Conservation (phyloP, 2,329 filamentous ascomycete species). For the Colletotrichum musicola region DNA sequence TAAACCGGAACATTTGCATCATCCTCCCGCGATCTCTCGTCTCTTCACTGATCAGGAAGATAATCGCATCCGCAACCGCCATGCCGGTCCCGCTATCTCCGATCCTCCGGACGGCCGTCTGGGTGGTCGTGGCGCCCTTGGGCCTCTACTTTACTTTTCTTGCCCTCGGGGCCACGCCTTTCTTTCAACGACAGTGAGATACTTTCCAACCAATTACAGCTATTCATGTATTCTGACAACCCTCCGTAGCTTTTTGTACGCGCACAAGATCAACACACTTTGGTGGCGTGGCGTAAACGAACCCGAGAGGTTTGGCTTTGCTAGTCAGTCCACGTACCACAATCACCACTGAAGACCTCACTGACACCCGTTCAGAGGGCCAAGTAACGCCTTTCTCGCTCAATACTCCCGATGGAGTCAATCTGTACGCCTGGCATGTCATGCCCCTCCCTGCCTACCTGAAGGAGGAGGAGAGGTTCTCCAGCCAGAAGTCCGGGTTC, state of each 20-base stretch:
- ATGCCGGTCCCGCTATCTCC: constrained; percentile 49
- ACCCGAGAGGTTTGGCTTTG: constrained; percentile 88
- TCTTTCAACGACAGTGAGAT: constrained; percentile 83
- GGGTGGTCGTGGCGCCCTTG: constrained; percentile 69
- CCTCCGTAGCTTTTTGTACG: constrained; percentile 80
- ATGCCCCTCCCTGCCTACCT: constrained; percentile 83
- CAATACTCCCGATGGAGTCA: constrained; percentile 79
- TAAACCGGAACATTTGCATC: constrained; percentile 15
- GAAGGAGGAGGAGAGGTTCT: constrained; percentile 75
- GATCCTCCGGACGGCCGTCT: constrained; percentile 58
- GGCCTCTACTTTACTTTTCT: constrained; percentile 76
- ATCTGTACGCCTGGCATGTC: constrained; percentile 91
- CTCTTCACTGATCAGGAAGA: background rate
- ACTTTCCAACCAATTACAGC: background rate
- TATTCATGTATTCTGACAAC: background rate
- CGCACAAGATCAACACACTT: constrained; percentile 80
- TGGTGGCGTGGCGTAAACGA: constrained; percentile 80
- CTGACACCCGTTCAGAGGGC: constrained; percentile 67
- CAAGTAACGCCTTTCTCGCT: constrained; percentile 91
- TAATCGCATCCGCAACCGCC: no score
- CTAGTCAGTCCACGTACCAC: constrained; percentile 67
- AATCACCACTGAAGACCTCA: constrained; percentile 2
- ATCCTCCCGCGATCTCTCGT: background rate
- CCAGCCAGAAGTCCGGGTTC: constrained; percentile 63
- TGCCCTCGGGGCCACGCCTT: constrained; percentile 74